Base-by-base conservation (phyloP, 2,329 filamentous ascomycete genomes). In the Basipetospora chlamydospora region DNA sequence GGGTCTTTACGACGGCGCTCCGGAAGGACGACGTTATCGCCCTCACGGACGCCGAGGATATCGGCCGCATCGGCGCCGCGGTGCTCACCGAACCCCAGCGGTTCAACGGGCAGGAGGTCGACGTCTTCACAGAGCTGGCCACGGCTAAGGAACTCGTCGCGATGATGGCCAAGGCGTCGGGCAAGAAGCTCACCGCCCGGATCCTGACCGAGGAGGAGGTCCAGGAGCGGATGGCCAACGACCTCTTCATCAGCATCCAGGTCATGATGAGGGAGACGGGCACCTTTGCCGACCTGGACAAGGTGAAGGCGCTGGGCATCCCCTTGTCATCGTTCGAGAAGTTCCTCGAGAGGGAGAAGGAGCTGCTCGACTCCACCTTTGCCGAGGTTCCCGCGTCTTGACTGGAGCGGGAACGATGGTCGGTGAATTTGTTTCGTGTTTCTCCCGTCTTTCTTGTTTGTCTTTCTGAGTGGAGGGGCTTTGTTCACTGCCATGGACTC, bases 21-120 rank as follows among this genome's bases (percentile, higher is more conserved):
- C 44, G 43, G 0, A 45, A 49, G 0, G 53, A 56, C n/a, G 58
- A 54, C 0, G 10, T 47, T 1, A 40, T 71, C 2, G 57, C 63
- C 1, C 47, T 66, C 41, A 49, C 66, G 5, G 64, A 68, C 42
- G 54, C 58, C 0, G 50, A 57, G 5, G 66, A 69, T 20, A 65
- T 70, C 31, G 67, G 60, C 1, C 50, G 44, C 6, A 64, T 68
- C 43, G 57, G 55, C 3, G 52, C 54, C 6, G 59, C 58, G 1
- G 64, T 61, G 0, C 51, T 70, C 13, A 43, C 59, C 1, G 49
- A 66, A 3, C 58, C 63, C 0, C 42, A 28, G 8, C 51, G 50
- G 28, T 71, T 66, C 41, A 33, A 56, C 20, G 47, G 45, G n/a
- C 46, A 58, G 41, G 56, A 55, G 23, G 50, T 71, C 15, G 44